Base-by-base conservation (phyloP, 2,329 filamentous ascomycete genomes). In the Phaeosphaeriaceae sp. region DNA sequence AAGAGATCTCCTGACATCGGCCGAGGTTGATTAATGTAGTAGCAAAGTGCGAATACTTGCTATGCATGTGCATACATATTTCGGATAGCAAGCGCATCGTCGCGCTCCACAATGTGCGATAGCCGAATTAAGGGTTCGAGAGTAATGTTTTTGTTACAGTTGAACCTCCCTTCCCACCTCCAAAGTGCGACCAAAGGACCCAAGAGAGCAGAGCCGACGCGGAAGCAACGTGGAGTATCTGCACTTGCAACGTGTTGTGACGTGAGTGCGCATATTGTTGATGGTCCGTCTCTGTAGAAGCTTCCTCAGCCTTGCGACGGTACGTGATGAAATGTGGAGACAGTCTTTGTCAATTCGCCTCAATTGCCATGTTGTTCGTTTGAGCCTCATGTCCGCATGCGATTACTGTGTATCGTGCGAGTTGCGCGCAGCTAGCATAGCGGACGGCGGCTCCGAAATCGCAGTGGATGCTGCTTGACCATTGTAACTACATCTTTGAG, bases 251-350 rank as follows among this genome's bases (percentile, higher is more conserved):
- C 50, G 64, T 60, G 55, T 46, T 62, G 56, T 70, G 67, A 68
- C 64, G 62, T 68, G 56, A 52, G 49, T 63, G 55, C 43, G 58
- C 55, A 54, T 35, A 49, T 52, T 60, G 49, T 59, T 53, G 53
- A 63, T 54, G 42, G 57, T 35, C 52, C 44, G 32, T 28, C 22
- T 21, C 28, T 17, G 19, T 24, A 32, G 56, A 67, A 61, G 61
- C 61, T 64, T 66, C 51, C 61, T 64, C 64, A 67, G 67, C 66
- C 66, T 57, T 65, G 58, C 42, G 50, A 61, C 47, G 30, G 35
- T 56, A 23, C n/a, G 23, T 49, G 26, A 28, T 59, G 23, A n/a
- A 21, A 57, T 60, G 62, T 56, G 56, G 54, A 56, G 44, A 49
- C 40, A 22, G 32, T 22, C 43, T 57, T 46, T 54, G 52, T 52